These are phyloP conservation scores for Calonectria hawksworthii DNA, from an alignment of 2,329 filamentous ascomycete genomes.

Conservation along the genomic window DNA sequence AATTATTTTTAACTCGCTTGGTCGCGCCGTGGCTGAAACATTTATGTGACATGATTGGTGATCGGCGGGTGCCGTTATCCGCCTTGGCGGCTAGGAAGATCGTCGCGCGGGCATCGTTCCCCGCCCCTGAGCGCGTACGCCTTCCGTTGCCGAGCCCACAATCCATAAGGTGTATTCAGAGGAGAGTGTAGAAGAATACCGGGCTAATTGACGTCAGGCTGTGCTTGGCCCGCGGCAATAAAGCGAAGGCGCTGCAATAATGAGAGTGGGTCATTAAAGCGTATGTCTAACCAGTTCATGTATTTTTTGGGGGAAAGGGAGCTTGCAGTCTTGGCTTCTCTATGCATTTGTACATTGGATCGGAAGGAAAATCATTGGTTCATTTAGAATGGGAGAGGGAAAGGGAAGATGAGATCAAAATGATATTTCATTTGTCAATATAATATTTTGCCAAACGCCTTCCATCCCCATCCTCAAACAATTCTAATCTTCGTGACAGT, in stretches of 20 bases:
- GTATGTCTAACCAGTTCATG: not conserved
- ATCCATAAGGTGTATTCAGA: not conserved
- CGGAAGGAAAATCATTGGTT: no score
- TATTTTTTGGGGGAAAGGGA: not conserved
- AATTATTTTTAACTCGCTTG: not conserved
- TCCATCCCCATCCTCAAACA: not conserved
- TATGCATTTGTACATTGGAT: not conserved
- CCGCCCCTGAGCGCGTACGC: not conserved
- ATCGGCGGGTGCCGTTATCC: conserved; percentile 4
- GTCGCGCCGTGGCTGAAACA: not conserved
- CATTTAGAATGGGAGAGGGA: no score
- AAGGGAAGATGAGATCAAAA: not conserved
- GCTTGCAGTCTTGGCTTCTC: not conserved
- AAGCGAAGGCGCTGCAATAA: not conserved
- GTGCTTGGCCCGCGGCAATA: not conserved
- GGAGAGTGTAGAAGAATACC: not conserved
- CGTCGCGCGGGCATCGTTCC: not conserved
- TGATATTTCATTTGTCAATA: not conserved
- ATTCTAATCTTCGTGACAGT: not conserved
- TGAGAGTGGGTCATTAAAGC: not conserved
- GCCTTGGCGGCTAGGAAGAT: not conserved
- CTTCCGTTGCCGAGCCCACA: not conserved
- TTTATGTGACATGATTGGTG: not conserved
- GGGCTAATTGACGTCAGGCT: not conserved
- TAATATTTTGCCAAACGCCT: not conserved